Evolutionary conservation across 2,329 filamentous ascomycete species (phyloP).

Genomic region (Botrytis fragariae): DNA sequence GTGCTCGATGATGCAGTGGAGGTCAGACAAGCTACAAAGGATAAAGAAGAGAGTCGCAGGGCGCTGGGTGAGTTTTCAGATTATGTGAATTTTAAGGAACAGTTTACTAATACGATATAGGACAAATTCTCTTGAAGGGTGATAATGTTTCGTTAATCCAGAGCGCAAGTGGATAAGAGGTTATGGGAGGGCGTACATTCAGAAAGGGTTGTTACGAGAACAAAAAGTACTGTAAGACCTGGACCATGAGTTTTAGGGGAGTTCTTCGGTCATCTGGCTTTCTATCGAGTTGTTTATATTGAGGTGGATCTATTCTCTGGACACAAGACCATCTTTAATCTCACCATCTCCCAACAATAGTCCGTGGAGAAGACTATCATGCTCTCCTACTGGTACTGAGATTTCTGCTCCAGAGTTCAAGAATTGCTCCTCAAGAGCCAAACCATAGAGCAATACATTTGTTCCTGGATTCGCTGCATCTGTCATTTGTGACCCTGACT

Average conservation of each 20-base stretch:
- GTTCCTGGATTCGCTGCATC: constrained; percentile 55
- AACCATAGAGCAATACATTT: constrained; percentile 62
- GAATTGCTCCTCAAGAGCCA: constrained; percentile 84
- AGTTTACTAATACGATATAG: constrained; percentile 40
- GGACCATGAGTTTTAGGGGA: constrained; percentile 19
- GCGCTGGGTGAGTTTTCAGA: constrained; percentile 65
- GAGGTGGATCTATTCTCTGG: constrained; percentile 22
- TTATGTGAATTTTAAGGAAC: not conserved
- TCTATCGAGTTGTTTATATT: constrained; percentile 18
- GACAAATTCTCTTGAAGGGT: constrained; percentile 65
- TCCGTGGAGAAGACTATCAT: constrained; percentile 79
- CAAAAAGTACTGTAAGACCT: constrained; percentile 26
- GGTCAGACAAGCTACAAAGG: constrained; percentile 81
- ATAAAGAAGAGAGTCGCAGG: constrained; percentile 74
- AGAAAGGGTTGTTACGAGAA: constrained; percentile 25
- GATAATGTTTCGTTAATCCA: constrained; percentile 65
- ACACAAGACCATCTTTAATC: constrained; percentile 44
- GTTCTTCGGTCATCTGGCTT: constrained; percentile 20
- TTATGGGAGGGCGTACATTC: constrained; percentile 31
- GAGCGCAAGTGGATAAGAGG: constrained; percentile 40
- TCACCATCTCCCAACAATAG: constrained; percentile 70
- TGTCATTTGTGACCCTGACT: constrained; percentile 32
- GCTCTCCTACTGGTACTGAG: constrained; percentile 68
- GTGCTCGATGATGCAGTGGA: constrained; percentile 95
- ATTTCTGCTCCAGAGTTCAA: constrained; percentile 57